Conservation (phyloP, 176 grass and related monocot genomes). For the Ensete glaucum region DNA sequence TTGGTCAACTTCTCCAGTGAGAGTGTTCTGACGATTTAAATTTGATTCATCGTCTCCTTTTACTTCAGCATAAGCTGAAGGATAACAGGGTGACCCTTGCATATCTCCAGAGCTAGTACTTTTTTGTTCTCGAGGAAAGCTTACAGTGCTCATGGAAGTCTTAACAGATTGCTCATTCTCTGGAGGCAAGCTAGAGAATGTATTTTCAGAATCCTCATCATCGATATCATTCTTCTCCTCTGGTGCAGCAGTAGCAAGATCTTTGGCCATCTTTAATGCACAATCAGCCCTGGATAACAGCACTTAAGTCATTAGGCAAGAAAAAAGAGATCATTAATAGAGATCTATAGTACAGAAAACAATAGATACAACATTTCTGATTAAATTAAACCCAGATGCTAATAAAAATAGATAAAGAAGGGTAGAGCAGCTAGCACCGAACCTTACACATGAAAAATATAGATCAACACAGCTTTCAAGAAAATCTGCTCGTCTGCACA, state of each 20-base stretch:
- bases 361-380: neutral
- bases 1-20: constrained; percentile 46
- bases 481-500: constrained; percentile 82
- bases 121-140: constrained; percentile 80
- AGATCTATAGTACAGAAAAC: neutral
- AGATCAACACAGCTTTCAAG: constrained; percentile 92
- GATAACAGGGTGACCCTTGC: constrained; percentile 25
- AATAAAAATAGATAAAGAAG: neutral
- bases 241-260: constrained; percentile 53
- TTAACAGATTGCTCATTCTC: constrained; percentile 71
- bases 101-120: constrained; percentile 79
- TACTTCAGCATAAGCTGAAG: constrained; percentile 42
- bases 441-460: constrained; percentile 98
- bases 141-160: constrained; percentile 56
- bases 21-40: constrained; percentile 26
- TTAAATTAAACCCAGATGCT: neutral
- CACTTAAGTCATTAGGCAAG: constrained; percentile 28
- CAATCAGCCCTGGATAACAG: constrained; percentile 66
- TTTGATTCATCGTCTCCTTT: constrained; percentile 43
- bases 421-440: constrained; percentile 23
- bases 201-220: constrained; percentile 61
- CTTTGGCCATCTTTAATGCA: constrained; percentile 85
- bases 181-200: constrained; percentile 62
- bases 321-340: neutral
- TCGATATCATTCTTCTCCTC: constrained; percentile 65